Percentiles rank a stretch among this genome's conserved stretches.
Evolutionary conservation across 192 early-diverging fungal genomes (phyloP).

Genomic region (Entomortierella lignicola): DNA sequence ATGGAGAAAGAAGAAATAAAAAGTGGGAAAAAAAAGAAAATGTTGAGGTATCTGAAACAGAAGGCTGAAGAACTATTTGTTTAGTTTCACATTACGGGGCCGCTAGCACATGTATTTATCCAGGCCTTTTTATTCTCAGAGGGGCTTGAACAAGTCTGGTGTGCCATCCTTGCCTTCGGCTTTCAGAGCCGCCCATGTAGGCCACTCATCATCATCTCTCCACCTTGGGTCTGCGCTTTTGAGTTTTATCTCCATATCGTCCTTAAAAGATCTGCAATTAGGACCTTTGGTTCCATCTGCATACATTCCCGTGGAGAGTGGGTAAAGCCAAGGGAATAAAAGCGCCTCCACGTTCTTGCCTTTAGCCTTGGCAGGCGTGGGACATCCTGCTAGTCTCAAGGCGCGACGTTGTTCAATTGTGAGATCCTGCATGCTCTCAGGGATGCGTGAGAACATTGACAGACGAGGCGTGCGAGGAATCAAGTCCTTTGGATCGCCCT

Average conservation of each 20-base stretch:
- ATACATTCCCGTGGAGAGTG: conserved; percentile 35
- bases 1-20: background rate
- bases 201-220: conserved; percentile 50
- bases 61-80: too few species aligned
- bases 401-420: conserved; percentile 29
- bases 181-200: conserved; percentile 40
- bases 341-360: conserved; percentile 43
- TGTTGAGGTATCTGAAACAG: too few species aligned
- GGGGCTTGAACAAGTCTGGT: conserved; percentile 31
- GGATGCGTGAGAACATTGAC: conserved; percentile 49
- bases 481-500: conserved; percentile 41
- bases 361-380: conserved; percentile 44
- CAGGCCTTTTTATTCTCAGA: conserved; percentile 7
- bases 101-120: too few species aligned
- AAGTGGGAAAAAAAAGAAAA: too few species aligned
- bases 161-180: conserved; percentile 47
- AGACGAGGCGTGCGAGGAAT: conserved; percentile 39
- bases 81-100: too few species aligned
- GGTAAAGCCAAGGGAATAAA: conserved; percentile 46
- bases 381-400: conserved; percentile 26
- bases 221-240: conserved; percentile 45
- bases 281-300: conserved; percentile 39
- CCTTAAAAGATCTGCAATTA: conserved; percentile 37
- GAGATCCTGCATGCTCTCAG: conserved; percentile 33
- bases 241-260: conserved; percentile 52